phyloP scores from a whole-genome alignment of 768 basidiomycete species.

The Kwoniella dejecticola region DNA sequence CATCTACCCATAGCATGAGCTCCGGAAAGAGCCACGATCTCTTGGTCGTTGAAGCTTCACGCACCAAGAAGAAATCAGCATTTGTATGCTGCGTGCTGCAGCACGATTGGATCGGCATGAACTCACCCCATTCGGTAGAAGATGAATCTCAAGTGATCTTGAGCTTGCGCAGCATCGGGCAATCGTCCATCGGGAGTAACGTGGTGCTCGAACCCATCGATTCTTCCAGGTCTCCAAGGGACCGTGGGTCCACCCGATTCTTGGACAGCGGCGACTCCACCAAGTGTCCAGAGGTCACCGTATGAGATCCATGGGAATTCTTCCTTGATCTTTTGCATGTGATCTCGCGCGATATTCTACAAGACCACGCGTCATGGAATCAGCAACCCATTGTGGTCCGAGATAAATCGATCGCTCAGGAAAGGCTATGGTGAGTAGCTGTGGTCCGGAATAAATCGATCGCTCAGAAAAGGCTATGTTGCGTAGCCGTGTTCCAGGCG shows the following conservation, averaged over 20 bases:
- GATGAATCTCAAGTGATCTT: conserved; percentile 81
- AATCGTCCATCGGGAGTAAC: conserved; percentile 57
- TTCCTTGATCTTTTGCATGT: conserved; percentile 84
- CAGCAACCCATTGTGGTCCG: too few species aligned
- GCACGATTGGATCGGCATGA: too few species aligned
- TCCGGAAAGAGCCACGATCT: conserved; percentile 91
- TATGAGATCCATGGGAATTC: conserved; percentile 93
- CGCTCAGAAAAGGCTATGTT: too few species aligned
- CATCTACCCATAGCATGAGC: conserved; percentile 96
- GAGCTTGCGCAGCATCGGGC: conserved; percentile 74
- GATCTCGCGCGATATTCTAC: conserved; percentile 68
- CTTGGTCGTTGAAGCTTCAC: conserved; percentile 83
- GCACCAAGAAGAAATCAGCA: conserved; percentile 22
- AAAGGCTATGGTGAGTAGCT: too few species aligned
- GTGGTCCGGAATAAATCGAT: too few species aligned
- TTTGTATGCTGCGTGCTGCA: not conserved
- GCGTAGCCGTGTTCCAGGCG: too few species aligned
- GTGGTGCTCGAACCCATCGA: conserved; percentile 76
- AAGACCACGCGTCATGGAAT: not conserved
- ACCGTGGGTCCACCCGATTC: conserved; percentile 92
- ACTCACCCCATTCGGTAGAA: conserved; percentile 83
- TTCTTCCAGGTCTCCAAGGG: conserved; percentile 89
- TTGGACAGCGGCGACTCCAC: conserved; percentile 81
- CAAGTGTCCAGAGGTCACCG: conserved; percentile 96
- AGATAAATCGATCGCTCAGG: too few species aligned